Evolutionary conservation across 192 early-diverging fungal species (phyloP).

Genomic region (Linderina pennispora): DNA sequence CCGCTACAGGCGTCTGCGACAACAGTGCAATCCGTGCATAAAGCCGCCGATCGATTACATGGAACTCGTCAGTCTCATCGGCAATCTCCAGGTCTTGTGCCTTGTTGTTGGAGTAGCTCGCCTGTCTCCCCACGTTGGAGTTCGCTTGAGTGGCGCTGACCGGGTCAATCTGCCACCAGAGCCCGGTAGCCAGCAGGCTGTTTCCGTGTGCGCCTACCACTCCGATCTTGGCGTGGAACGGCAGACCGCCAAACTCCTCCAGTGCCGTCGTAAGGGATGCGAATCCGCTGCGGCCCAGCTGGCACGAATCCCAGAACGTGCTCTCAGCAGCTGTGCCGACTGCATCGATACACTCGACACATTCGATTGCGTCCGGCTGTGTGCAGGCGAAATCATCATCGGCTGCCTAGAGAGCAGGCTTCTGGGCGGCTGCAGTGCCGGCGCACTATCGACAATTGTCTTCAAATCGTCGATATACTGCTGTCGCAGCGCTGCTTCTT

Average conservation of each 20-base stretch:
- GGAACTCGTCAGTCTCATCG: not conserved
- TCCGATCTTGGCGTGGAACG: constrained; percentile 7
- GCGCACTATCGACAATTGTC: constrained; percentile 25
- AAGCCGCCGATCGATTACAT: no score
- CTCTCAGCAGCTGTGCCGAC: no score
- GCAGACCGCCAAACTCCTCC: constrained; percentile 10
- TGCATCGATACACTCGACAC: no score
- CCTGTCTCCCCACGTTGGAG: no score
- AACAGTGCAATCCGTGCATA: constrained; percentile 21
- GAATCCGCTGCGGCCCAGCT: constrained; percentile 30
- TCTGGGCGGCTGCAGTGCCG: constrained; percentile 2
- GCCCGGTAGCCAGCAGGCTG: constrained; percentile 31
- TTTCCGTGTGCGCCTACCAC: constrained; percentile 9
- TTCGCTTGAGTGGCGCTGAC: no score
- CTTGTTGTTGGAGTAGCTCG: no score
- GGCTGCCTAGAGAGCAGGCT: not conserved
- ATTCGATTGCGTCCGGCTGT: not conserved
- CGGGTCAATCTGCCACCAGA: constrained; percentile 44
- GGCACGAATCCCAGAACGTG: constrained; percentile 43
- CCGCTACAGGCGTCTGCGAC: constrained; percentile 10
- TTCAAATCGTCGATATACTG: constrained; percentile 29
- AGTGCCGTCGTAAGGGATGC: constrained; percentile 9
- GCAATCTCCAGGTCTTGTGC: not conserved
- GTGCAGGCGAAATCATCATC: not conserved
- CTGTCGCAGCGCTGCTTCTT: constrained; percentile 25